Evolutionary conservation across 1,284 basidiomycete species (phyloP).

Genomic region (Malassezia dermatis): DNA sequence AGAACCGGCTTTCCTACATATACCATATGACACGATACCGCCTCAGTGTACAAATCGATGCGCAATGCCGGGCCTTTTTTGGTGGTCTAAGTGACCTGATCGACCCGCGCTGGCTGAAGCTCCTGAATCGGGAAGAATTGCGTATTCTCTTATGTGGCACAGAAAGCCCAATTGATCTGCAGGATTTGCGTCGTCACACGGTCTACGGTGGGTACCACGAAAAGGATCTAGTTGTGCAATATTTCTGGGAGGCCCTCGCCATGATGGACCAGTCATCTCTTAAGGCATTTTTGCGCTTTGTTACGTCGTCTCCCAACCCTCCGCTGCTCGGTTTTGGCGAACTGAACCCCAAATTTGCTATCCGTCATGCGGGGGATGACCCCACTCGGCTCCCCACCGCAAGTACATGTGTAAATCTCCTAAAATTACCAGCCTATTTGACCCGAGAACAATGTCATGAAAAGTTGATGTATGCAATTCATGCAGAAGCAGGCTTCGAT

Average conservation of each 20-base stretch:
- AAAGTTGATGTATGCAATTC: constrained; percentile 42
- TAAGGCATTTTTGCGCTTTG: constrained; percentile 40
- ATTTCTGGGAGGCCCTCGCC: constrained; percentile 41
- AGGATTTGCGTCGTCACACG: constrained; percentile 36
- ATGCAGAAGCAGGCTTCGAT: constrained; percentile 43
- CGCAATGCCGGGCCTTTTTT: constrained; percentile 63
- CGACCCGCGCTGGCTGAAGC: constrained; percentile 43
- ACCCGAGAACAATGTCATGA: constrained; percentile 28
- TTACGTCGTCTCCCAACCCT: constrained; percentile 43
- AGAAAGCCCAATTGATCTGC: constrained; percentile 40
- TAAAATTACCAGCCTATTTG: constrained; percentile 42
- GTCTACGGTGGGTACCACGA: constrained; percentile 41
- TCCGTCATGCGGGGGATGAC: constrained; percentile 37
- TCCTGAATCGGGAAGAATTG: constrained; percentile 42
- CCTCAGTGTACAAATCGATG: constrained; percentile 69
- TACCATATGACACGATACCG: constrained; percentile 79
- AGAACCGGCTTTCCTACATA: constrained; percentile 79
- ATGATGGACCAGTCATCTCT: constrained; percentile 28
- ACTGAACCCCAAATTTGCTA: constrained; percentile 40
- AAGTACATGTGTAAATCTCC: constrained; percentile 43
- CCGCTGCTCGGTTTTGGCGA: constrained; percentile 43
- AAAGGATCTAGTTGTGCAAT: constrained; percentile 36
- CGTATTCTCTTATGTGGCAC: constrained; percentile 37
- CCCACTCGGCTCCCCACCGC: constrained; percentile 39
- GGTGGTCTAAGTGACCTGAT: constrained; percentile 43